A percentile compares a stretch with the other conserved stretches of the same genome.
Conservation (phyloP, 176 grass and related monocot genomes). For the Secale cereale region DNA sequence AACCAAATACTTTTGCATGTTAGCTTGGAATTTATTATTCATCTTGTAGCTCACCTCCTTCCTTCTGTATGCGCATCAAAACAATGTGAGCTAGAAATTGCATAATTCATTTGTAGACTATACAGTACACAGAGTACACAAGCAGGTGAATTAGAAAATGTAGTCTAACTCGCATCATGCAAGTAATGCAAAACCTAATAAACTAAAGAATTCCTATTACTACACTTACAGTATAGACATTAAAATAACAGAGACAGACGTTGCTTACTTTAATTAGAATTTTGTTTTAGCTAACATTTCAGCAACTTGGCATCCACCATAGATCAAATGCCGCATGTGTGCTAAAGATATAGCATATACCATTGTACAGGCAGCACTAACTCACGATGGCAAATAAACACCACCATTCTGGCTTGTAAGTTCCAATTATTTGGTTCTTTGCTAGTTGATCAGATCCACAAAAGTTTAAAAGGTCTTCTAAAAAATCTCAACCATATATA, state of each 20-base stretch:
- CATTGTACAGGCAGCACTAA: not conserved
- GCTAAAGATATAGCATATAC: not conserved
- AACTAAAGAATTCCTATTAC: not conserved
- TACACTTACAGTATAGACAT: not conserved
- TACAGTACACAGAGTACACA: not conserved
- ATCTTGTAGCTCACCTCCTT: conserved; percentile 84
- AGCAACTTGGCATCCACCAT: not conserved
- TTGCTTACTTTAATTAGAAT: not conserved
- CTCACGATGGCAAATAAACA: not conserved
- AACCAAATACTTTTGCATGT: conserved; percentile 87
- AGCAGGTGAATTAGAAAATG: not conserved
- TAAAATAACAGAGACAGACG: not conserved
- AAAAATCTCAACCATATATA: not conserved
- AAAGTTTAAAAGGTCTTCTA: not conserved
- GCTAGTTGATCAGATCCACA: not conserved
- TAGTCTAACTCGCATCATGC: not conserved
- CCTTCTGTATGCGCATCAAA: conserved; percentile 47
- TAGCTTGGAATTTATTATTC: conserved; percentile 78
- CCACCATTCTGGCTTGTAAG: not conserved
- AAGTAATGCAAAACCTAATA: not conserved
- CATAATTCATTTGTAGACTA: not conserved
- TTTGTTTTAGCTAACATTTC: not conserved
- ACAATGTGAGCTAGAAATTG: conserved; percentile 5
- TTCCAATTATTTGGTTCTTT: not conserved
- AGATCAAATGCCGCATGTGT: not conserved